Base-by-base conservation (phyloP, 2,329 filamentous ascomycete genomes). In the Pezicula radicicola region DNA sequence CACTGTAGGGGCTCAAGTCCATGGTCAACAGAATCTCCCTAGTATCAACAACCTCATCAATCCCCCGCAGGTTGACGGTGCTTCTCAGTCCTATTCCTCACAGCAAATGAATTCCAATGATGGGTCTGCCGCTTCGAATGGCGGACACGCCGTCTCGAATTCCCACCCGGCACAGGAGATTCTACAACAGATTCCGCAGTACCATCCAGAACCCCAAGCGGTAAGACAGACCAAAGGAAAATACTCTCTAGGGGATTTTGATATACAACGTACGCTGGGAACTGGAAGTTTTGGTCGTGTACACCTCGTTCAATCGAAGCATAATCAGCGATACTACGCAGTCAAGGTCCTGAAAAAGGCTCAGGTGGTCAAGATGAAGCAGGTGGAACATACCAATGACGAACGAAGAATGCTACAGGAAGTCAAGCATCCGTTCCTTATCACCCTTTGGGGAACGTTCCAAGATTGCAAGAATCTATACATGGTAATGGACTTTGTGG, bases 401-500 rank as follows among this genome's bases (percentile, higher is more conserved):
- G 94, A 99, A 76, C 83, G 94, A 60, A 85, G 83, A 64, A 99
- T 99, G 94, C 76, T 99, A 65, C 89, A 91, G 69, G 89, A 96
- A 70, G 94, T 97, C 70, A 96, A 97, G 72, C 93, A 99, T 72
- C 92, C 94, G 12, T 99, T 99, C 74, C 78, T 99, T 58, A 94
- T 99, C 68, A 99, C 94, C 2, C 78, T 99, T 39, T 99, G 94
- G 94, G 94, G 94, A 53, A 99, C 94, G 9, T 99, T 97, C 71
- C 93, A 97, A 69, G 94, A 99, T 66, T 82, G 86, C 47, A 91
- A 86, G 74, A 97, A 97, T 69, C 77, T 99, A 35, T 99, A 99
- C 81, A 99, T 99, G 94, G 94, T 99, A 65, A 99, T 99, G 94
- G 94, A 99, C 72, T 99, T 99, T 75, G 93, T 99, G 49, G 94